phyloP scores from a whole-genome alignment of 2,329 filamentous ascomycete genomes.

The Pseudohalonectria lignicola region DNA sequence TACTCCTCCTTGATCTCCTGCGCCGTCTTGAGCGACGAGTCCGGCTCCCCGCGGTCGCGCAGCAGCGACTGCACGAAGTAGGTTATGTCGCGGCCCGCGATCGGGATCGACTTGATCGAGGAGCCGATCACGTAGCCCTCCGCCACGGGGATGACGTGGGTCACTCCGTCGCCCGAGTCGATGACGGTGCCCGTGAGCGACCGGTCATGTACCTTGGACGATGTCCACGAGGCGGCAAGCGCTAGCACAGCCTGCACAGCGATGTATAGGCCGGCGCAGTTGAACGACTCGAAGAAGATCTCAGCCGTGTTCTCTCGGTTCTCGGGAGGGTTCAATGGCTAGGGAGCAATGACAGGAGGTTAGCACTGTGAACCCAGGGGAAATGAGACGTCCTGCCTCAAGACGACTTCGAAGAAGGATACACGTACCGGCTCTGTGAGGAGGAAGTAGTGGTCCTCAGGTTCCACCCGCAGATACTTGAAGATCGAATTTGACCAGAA shows the following conservation, averaged over 20 bases:
- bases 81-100: constrained; percentile 94
- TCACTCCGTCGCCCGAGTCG: constrained; percentile 97
- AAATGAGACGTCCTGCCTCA: too few relatives aligned
- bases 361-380: too few relatives aligned
- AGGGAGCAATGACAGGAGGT: constrained; percentile 5
- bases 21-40: constrained; percentile 93
- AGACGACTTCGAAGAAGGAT: not conserved
- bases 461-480: constrained; percentile 96
- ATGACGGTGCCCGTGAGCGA: constrained; percentile 96
- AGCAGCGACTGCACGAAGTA: constrained; percentile 97
- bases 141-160: constrained; percentile 95
- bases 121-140: constrained; percentile 99
- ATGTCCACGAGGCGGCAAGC: constrained; percentile 95
- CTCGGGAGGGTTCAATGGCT: constrained; percentile 96
- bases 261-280: constrained; percentile 97
- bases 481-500: constrained; percentile 99
- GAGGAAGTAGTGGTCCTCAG: constrained; percentile 97
- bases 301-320: constrained; percentile 98
- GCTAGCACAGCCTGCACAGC: constrained; percentile 96
- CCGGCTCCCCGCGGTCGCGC: constrained; percentile 89
- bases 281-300: constrained; percentile 99
- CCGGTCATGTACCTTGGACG: constrained; percentile 91
- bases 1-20: constrained; percentile 98
- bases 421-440: constrained; percentile 81
- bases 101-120: constrained; percentile 97